phyloP scores from a whole-genome alignment of 345 rosid genomes.

The Carallia brachiata region DNA sequence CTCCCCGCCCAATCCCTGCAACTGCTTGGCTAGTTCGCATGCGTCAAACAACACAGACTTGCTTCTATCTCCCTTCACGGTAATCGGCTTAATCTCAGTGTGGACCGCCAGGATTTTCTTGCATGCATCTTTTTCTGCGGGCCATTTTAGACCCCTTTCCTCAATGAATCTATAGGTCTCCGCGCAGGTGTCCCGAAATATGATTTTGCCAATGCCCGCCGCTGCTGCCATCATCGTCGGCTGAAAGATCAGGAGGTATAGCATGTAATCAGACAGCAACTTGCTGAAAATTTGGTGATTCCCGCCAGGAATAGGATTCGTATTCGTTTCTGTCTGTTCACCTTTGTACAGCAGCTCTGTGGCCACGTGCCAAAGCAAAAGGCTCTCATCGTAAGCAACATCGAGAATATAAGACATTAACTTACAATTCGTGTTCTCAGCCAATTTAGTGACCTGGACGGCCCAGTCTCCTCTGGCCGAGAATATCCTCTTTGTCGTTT shows the following conservation, averaged over 20 bases:
- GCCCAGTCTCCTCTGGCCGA: constrained; percentile 59
- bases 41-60: constrained; percentile 8
- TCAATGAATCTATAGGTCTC: constrained; percentile 34
- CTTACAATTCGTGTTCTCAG: not conserved
- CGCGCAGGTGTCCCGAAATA: too few relatives aligned
- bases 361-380: constrained; percentile 53
- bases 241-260: too few relatives aligned
- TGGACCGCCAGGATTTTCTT: constrained; percentile 11
- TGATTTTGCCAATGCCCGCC: too few relatives aligned
- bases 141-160: constrained; percentile 11
- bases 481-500: constrained; percentile 42
- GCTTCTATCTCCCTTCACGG: constrained; percentile 58
- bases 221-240: too few relatives aligned
- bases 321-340: not conserved
- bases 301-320: constrained; percentile 29
- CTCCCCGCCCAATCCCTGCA: too few relatives aligned
- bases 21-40: too few relatives aligned
- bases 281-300: constrained; percentile 36
- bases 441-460: constrained; percentile 23
- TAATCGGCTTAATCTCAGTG: constrained; percentile 34
- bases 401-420: constrained; percentile 33
- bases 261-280: too few relatives aligned
- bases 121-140: constrained; percentile 23
- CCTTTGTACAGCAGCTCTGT: constrained; percentile 48
- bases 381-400: constrained; percentile 19